Evolutionary conservation across 1,139 yeast species (phyloP), one percentile per base, ranked within the genome.

Genomic region (Yamadazyma sp.): DNA sequence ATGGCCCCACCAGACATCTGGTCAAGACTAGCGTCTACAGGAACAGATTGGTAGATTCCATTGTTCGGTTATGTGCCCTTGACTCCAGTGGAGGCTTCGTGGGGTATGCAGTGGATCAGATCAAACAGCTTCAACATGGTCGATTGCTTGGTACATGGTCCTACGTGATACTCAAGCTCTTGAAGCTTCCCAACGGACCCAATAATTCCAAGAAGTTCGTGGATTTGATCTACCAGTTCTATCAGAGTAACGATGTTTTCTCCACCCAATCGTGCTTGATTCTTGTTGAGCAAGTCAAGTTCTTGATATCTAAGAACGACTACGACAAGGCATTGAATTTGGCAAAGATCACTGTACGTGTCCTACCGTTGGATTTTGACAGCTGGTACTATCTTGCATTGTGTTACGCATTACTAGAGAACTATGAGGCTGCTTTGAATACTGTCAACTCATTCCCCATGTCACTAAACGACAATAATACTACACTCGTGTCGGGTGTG

Each of bases 351-450:
- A 55, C 67, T 14, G 58, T 69, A 8, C 46, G 54, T 22, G 54
- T 68, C 4, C 49, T 70, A 25, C 75, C 75, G 5, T 57, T 69
- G 29, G 76, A 70, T 43, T 70, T 62, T 40, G 75, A 70, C 23
- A 57, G 67, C 31, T 70, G 76, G 76, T 62, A 55, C 46, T 50
- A 54, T 29, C 52, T 70, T 26, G 56, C 67, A 3, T 51, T 69
- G 25, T 58, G 69, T 42, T 65, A 69, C 42, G 51, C 67, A 11
- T 46, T 70, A 32, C 45, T 41, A 2, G 54, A 55, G n/a, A 57
- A 69, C 36, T 61, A 52, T 42, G 52, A 50, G 29, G 51, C 50
- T 31, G 75, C 75, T 0, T 47, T 70, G 14, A 43, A 56, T 9
- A 57, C 67, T 10, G 51, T 70, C 35, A 70, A 70, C 46, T 53